A percentile compares a stretch with the other conserved stretches of the same genome.
phyloP scores from a whole-genome alignment of 495 filamentous ascomycete species.

The Daldinia loculata region DNA sequence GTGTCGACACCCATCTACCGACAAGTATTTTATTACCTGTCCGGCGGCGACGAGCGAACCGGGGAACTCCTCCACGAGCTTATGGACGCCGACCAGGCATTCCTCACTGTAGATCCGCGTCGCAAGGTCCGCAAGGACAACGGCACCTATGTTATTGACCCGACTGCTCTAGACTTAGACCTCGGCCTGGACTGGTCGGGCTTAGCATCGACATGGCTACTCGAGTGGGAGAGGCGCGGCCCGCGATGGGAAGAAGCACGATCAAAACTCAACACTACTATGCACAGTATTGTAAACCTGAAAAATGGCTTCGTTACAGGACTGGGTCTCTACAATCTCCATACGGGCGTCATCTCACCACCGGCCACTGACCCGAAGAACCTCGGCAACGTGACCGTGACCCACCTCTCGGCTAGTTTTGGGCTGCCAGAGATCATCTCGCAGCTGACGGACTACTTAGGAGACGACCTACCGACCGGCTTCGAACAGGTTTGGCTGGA shows the following conservation, averaged over 20 bases:
- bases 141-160: slow-evolving; percentile 48
- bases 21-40: slow-evolving; percentile 57
- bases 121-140: slow-evolving; percentile 58
- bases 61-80: slow-evolving; percentile 55
- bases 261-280: slow-evolving; percentile 49
- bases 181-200: slow-evolving; percentile 60
- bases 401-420: slow-evolving; percentile 58
- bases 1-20: slow-evolving; percentile 57
- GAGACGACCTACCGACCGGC: slow-evolving; percentile 39
- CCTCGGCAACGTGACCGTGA: slow-evolving; percentile 50
- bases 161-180: slow-evolving; percentile 56
- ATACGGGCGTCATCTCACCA: slow-evolving; percentile 51
- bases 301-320: slow-evolving; percentile 60
- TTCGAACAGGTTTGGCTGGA: slow-evolving; percentile 56
- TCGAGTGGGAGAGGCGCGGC: slow-evolving; percentile 59
- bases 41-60: slow-evolving; percentile 57
- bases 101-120: slow-evolving; percentile 55
- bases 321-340: slow-evolving; percentile 52
- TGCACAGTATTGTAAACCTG: slow-evolving; percentile 53
- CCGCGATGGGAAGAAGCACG: slow-evolving; percentile 54
- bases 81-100: slow-evolving; percentile 53
- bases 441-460: slow-evolving; percentile 50
- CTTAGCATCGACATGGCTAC: slow-evolving; percentile 56
- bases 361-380: slow-evolving; percentile 55
- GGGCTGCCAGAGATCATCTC: slow-evolving; percentile 56